Evolutionary conservation across 2,329 filamentous ascomycete species (phyloP).

Genomic region (Elsinoe perseae): DNA sequence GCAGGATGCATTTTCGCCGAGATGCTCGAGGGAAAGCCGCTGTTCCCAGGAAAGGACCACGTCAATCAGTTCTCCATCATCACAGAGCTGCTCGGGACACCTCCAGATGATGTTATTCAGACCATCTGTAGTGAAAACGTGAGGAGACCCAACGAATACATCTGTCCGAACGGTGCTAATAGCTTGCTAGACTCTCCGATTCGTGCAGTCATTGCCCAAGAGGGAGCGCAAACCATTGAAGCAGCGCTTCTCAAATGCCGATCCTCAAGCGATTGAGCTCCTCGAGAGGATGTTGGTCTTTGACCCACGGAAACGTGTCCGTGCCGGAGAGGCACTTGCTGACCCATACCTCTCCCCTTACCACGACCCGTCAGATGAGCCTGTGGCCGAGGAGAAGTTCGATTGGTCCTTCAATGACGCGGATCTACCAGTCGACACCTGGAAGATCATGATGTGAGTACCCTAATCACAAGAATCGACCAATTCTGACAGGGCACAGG

Average conservation of each 20-base stretch:
- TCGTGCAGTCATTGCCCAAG: slow-evolving; percentile 94
- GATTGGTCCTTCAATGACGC: slow-evolving; percentile 99
- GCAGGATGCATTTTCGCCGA: slow-evolving; percentile 98
- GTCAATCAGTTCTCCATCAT: slow-evolving; percentile 99
- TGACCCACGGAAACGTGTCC: slow-evolving; percentile 91
- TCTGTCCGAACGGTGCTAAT: slow-evolving; percentile 22
- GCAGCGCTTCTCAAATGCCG: slow-evolving; percentile 92
- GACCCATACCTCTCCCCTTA: slow-evolving; percentile 95
- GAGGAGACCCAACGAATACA: slow-evolving; percentile 22
- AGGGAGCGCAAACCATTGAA: slow-evolving; percentile 79
- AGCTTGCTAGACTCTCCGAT: slow-evolving; percentile 68
- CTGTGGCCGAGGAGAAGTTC: slow-evolving; percentile 91
- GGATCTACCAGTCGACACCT: slow-evolving; percentile 94
- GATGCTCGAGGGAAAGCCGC: slow-evolving; percentile 96
- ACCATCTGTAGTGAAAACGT: slow-evolving; percentile 98
- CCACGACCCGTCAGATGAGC: slow-evolving; percentile 95
- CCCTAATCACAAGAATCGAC: background rate
- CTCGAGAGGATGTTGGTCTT: slow-evolving; percentile 97
- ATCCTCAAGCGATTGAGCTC: slow-evolving; percentile 79
- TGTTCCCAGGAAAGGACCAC: slow-evolving; percentile 98
- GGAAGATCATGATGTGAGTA: slow-evolving; percentile 99
- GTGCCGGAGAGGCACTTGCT: slow-evolving; percentile 73
- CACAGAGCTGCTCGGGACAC: slow-evolving; percentile 90
- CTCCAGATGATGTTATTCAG: slow-evolving; percentile 96
- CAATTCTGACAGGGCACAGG: slow-evolving; percentile 44